Base-by-base conservation (phyloP, 2,329 filamentous ascomycete genomes). In the Paraphaeosphaeria sporulosa region DNA sequence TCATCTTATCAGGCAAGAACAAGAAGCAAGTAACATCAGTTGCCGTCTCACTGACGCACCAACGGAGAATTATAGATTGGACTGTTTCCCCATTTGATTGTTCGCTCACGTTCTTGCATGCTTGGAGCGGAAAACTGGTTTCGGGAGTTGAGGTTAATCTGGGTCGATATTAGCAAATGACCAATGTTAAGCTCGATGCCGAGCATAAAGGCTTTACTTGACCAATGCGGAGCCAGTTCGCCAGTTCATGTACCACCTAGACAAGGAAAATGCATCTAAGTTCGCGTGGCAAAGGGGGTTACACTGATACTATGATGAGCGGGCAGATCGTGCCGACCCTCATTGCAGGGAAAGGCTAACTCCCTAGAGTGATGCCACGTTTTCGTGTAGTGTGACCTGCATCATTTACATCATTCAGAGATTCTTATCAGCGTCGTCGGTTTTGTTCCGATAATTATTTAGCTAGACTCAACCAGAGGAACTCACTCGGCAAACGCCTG, bases 291-390 rank as follows among this genome's bases (percentile, higher is more conserved):
- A 4, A 17, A 8, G 50, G 25, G 38, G 19, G 44, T 54, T 4
- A 6, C 34, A 30, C 27, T 44, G 21, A 17, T 30, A 44, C 3
- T 32, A 23, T 38, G 30, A 49, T 15, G 49, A 49, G 32, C 58
- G 62, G 62, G 61, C 27, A 56, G 53, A 64, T 63, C 34, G 27
- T 36, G n/a, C 61, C 60, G 61, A 67, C 32, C 51, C 27, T 58
- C 19, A 25, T 49, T 57, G n/a, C 15, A n/a, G 27, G 12, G 32
- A 34, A 48, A 52, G 23, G 19, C 25, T 51, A 58, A 44, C 49
- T 44, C 17, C 40, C 12, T 40, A 38, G 49, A 53, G 59, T 36
- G 52, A 38, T 53, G 46, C 59, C 58, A 63, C 55, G 57, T 59
- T 58, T 34, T 62, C 30, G 58, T 36, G 17, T 40, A 40, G 21